Evolutionary conservation across 2,329 filamentous ascomycete genomes (phyloP), one percentile per base, ranked within the genome.

Genomic region (Chaetomium strumarium): DNA sequence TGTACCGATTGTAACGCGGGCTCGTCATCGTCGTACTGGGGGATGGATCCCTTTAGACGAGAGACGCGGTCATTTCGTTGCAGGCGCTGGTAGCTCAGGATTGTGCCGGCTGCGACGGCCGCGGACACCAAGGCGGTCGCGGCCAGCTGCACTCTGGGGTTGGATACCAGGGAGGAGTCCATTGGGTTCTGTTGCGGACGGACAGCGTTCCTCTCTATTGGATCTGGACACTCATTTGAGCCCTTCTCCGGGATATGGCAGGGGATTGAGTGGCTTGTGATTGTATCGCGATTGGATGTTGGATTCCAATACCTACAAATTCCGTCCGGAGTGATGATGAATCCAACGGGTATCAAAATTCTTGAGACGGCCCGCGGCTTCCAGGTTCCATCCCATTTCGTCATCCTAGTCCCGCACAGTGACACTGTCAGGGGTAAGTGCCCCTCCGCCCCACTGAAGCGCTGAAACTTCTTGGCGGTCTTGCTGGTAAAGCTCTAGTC

Each of bases 91-190:
- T 81, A 84, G 17, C 80, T 79, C 13, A 86, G 68, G 31, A 86
- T 74, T 8, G 80, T 71, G n/a, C 75, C 74, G 2, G 81, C 81
- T 24, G 79, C 81, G 0, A 81, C 72, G 9, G 76, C 77, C 16
- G 81, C 83, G 0, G 82, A 85, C 13, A 81, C 70, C 19, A 88
- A 73, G 2, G 88, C 88, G 0, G 88, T 90, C 3, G 84, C 80
- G 16, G 83, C 78, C 34, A 93, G 73, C 66, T 90, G 88, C 39
- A 77, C 65, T 24, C 73, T 74, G 33, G 75, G 69, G 61, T 70
- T 76, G 37, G 71, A 68, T 38, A 75, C 63, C 34, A 76, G 68
- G 30, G 74, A 74, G 39, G 73, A n/a, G n/a, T n/a, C 62, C 75
- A 62, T 62, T 46, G 29, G 54, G 44, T 13, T 31, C 39, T 17